Percentiles rank a stretch among this genome's conserved stretches.
These are phyloP conservation scores for Pseudotsuga menziesii DNA, from an alignment of 75 land plant genomes.

Conservation along the genomic window DNA sequence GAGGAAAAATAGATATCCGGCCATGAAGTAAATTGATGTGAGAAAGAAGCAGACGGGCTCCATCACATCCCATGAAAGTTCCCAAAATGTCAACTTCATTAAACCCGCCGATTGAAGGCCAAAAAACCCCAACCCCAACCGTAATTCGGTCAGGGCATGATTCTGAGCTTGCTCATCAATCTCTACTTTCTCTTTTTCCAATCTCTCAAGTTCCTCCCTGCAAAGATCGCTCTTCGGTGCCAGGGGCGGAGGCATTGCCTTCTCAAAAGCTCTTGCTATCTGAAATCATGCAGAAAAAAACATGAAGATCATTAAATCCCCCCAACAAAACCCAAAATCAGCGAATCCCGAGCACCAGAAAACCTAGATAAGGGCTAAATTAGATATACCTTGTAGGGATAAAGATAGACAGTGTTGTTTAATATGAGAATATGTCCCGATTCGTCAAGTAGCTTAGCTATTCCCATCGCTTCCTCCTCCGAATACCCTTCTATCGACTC, in stretches of 20 bases:
- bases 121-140: slow-evolving; percentile 50
- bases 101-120: slow-evolving; percentile 43
- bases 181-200: slow-evolving; percentile 39
- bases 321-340: neutral
- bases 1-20: slow-evolving; percentile 72
- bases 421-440: slow-evolving; percentile 61
- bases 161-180: slow-evolving; percentile 49
- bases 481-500: neutral
- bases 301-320: neutral
- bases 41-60: slow-evolving; percentile 78
- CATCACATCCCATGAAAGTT: slow-evolving; percentile 85
- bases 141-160: slow-evolving; percentile 42
- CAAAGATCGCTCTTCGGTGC: slow-evolving; percentile 26
- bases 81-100: slow-evolving; percentile 75
- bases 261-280: slow-evolving; percentile 25
- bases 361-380: neutral
- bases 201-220: slow-evolving; percentile 33
- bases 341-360: neutral
- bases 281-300: neutral
- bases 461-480: slow-evolving; percentile 3
- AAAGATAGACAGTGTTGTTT: slow-evolving; percentile 54
- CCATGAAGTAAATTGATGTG: slow-evolving; percentile 53
- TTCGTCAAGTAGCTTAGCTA: slow-evolving; percentile 43
- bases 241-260: slow-evolving; percentile 1
- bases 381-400: slow-evolving; percentile 56